phyloP scores from a whole-genome alignment of 2,329 filamentous ascomycete species.

The Ophiostoma montium region DNA sequence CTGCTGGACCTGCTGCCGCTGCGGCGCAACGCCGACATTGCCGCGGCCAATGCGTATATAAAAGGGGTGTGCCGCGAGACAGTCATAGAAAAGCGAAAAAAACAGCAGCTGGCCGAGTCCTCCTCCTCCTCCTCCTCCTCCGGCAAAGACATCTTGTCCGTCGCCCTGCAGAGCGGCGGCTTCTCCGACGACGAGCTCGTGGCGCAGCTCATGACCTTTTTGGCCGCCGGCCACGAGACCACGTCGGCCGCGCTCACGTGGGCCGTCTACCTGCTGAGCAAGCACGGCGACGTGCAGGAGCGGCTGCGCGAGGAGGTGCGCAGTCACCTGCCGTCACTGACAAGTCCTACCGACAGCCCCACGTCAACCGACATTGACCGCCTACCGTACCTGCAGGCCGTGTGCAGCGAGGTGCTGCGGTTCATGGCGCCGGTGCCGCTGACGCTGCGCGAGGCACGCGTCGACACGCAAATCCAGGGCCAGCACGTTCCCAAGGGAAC shows the following conservation, averaged over 20 bases:
- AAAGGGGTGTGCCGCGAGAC: conserved; percentile 53
- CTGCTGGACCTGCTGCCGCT: conserved; percentile 52
- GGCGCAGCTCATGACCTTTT: conserved; percentile 82
- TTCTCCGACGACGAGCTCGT: conserved; percentile 71
- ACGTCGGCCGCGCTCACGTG: conserved; percentile 65
- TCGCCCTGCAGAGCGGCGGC: conserved; percentile 60
- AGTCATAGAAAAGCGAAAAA: conserved; percentile 51
- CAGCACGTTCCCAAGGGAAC: conserved; percentile 58
- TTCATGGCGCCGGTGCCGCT: conserved; percentile 57
- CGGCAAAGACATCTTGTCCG: conserved; percentile 55
- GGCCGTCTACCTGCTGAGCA: conserved; percentile 56
- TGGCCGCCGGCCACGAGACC: conserved; percentile 71
- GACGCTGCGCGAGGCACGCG: conserved; percentile 50
- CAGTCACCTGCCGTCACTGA: conserved; percentile 38
- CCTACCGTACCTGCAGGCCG: conserved; percentile 66
- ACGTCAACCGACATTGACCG: conserved; percentile 47
- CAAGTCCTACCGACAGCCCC: too few species aligned
- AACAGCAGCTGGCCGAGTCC: conserved; percentile 15
- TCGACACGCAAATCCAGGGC: conserved; percentile 51
- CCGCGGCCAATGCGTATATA: conserved; percentile 41
- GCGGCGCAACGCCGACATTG: conserved; percentile 52
- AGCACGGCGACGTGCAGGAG: conserved; percentile 48
- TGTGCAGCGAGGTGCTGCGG: conserved; percentile 65
- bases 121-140: too few species aligned
- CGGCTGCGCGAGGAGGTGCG: conserved; percentile 56